Conservation (phyloP, 2,329 filamentous ascomycete species). For the Xylaria polymorpha region DNA sequence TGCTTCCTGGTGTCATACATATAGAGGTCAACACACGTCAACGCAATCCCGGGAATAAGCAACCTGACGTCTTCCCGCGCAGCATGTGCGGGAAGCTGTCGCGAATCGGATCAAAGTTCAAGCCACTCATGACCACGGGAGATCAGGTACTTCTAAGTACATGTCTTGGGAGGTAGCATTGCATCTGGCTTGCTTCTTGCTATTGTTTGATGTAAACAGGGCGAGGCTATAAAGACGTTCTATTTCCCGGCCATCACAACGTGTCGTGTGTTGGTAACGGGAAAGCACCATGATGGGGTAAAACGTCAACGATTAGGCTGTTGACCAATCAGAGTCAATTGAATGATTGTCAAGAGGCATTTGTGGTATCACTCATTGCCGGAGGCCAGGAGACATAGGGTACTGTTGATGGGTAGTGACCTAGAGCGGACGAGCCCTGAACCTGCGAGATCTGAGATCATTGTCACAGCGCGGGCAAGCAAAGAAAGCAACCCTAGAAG, state of each 20-base stretch:
- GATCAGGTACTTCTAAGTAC: slow-evolving; percentile 10
- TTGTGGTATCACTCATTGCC: slow-evolving; percentile 3
- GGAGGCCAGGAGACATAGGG: slow-evolving; percentile 12
- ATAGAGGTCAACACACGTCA: slow-evolving; percentile 10
- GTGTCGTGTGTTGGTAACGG: slow-evolving; percentile 13
- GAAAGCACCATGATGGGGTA: slow-evolving; percentile 16
- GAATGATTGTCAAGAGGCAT: slow-evolving; percentile 16
- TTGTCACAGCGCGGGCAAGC: neutral
- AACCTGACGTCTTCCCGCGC: slow-evolving; percentile 1
- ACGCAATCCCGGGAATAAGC: slow-evolving; percentile 14
- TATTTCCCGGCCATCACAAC: slow-evolving; percentile 7
- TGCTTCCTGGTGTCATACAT: slow-evolving; percentile 2
- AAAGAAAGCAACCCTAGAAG: neutral
- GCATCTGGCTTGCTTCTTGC: slow-evolving; percentile 12
- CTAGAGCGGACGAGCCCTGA: slow-evolving; percentile 3
- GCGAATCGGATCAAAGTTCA: slow-evolving; percentile 2
- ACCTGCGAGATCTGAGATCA: slow-evolving; percentile 11
- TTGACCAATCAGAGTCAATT: neutral
- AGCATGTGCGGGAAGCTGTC: slow-evolving; percentile 7
- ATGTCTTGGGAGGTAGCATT: slow-evolving; percentile 4
- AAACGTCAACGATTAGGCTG: slow-evolving; percentile 5
- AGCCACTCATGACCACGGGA: slow-evolving; percentile 1
- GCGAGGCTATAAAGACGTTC: neutral
- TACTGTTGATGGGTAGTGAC: slow-evolving; percentile 1
- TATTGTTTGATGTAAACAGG: slow-evolving; percentile 1